Base-by-base conservation (phyloP, 306 rosid species). In the Lathyrus sativus region DNA sequence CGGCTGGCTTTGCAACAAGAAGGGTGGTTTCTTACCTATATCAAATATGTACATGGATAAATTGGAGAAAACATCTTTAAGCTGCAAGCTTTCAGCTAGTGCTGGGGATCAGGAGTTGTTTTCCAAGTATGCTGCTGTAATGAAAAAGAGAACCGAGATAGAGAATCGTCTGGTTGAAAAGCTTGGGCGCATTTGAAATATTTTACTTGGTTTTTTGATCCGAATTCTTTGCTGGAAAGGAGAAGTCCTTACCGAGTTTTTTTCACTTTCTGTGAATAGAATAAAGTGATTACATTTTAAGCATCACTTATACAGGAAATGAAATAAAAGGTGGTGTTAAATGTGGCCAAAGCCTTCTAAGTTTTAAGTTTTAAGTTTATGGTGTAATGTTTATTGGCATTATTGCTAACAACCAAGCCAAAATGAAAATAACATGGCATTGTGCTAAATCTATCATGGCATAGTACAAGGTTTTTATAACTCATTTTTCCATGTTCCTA, bases 61-160 rank as follows among this genome's bases (percentile, higher is more conserved):
- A 84, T 45, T 79, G 65, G 90, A 81, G 71, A 74, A 82, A 76
- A 77, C 97, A 0, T 90, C 97, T 71, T 82, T 93, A 31, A 74
- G 80, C 76, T 81, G 90, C 85, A 90, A 84, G 73, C 90, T 88
- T 6, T 73, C 88, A 14, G 91, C 74, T 10, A 73, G 28, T 44
- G 88, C 99, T 50, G 95, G 86, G 9, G 90, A 86, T 65, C 53
- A 51, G 15, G 77, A 81, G 39, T 77, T 86, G 59, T 76, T 78
- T 78, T 80, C 85, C 60, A 90, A 79, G 69, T 90, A 93, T 51
- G 78, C 77, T 43, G 58, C 81, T 81, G 45, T 88, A 53, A 77
- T 81, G 90, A 84, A 78, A 82, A 93, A 90, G 89, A 86, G 99
- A 75, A 79, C 82, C 15, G 95, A 90, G 68, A 88, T 93, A 54